Conservation (phyloP, 2,329 filamentous ascomycete genomes). For the Lecanicillium sp. region DNA sequence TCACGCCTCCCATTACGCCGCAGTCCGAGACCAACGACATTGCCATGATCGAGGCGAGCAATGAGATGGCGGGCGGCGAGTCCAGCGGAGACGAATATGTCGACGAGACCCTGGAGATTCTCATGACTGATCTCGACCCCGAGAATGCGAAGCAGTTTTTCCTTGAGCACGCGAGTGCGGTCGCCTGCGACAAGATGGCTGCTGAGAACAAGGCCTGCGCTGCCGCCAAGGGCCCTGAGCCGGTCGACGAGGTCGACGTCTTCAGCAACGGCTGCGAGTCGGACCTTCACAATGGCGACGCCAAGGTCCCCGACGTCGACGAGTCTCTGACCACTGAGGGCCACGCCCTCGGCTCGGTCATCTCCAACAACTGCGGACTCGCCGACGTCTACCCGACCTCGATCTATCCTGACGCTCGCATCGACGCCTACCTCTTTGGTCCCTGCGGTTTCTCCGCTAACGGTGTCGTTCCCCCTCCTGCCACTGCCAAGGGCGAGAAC, state of each 20-base stretch:
- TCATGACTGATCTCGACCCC: constrained; percentile 66
- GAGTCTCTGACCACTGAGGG: constrained; percentile 86
- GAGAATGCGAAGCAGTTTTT: constrained; percentile 68
- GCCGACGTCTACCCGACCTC: constrained; percentile 81
- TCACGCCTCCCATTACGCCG: constrained; percentile 81
- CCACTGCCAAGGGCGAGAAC: constrained; percentile 40
- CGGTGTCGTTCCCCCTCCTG: constrained; percentile 79
- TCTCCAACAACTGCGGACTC: constrained; percentile 84
- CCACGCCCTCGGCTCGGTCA: constrained; percentile 84
- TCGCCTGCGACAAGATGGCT: constrained; percentile 75
- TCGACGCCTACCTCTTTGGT: constrained; percentile 94
- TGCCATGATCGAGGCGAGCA: constrained; percentile 50
- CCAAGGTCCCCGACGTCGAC: constrained; percentile 49
- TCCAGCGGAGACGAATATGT: constrained; percentile 43
- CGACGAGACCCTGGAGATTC: constrained; percentile 71
- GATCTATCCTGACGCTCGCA: constrained; percentile 84
- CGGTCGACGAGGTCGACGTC: constrained; percentile 65
- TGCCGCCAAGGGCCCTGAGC: constrained; percentile 39
- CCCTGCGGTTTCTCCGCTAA: constrained; percentile 98
- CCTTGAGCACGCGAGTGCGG: constrained; percentile 70
- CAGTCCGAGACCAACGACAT: constrained; percentile 37
- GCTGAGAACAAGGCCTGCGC: constrained; percentile 59
- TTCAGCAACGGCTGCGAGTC: constrained; percentile 62
- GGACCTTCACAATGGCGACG: constrained; percentile 47
- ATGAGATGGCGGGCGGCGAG: constrained; percentile 31